These are phyloP conservation scores for Oenanthe sinensis DNA, from an alignment of 129 eudicot species.

Conservation along the genomic window DNA sequence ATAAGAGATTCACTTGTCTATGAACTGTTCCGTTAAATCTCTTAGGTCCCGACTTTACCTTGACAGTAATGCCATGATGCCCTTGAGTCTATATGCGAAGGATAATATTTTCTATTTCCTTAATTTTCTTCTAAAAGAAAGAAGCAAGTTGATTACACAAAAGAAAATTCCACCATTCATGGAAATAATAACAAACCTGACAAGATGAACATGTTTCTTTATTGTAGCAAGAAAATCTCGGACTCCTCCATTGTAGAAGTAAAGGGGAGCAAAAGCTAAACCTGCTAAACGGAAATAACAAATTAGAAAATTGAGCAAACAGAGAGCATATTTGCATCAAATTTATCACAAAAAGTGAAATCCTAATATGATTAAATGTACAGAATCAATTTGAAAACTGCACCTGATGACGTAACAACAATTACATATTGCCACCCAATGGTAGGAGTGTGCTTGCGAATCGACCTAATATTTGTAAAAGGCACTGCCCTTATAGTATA, in stretches of 20 bases:
- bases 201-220: constrained; percentile 72
- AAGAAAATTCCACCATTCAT: not conserved
- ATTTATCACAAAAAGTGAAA: not conserved
- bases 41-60: no score
- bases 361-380: not conserved
- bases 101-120: no score
- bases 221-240: constrained; percentile 74
- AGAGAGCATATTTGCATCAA: not conserved
- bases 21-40: no score
- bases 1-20: no score
- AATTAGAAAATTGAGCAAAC: not conserved
- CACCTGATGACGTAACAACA: constrained; percentile 89
- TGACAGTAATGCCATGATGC: no score
- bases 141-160: no score
- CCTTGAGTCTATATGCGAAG: no score
- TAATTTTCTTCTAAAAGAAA: no score
- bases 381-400: not conserved
- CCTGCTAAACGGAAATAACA: constrained; percentile 38
- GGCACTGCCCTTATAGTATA: constrained; percentile 86
- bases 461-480: constrained; percentile 75
- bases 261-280: constrained; percentile 91
- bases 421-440: constrained; percentile 96
- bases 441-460: constrained; percentile 87
- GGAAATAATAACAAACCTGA: constrained; percentile 43
- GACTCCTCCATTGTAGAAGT: constrained; percentile 97